Evolutionary conservation across 495 filamentous ascomycete species (phyloP).

Genomic region (Talaromyces trachyspermus): DNA sequence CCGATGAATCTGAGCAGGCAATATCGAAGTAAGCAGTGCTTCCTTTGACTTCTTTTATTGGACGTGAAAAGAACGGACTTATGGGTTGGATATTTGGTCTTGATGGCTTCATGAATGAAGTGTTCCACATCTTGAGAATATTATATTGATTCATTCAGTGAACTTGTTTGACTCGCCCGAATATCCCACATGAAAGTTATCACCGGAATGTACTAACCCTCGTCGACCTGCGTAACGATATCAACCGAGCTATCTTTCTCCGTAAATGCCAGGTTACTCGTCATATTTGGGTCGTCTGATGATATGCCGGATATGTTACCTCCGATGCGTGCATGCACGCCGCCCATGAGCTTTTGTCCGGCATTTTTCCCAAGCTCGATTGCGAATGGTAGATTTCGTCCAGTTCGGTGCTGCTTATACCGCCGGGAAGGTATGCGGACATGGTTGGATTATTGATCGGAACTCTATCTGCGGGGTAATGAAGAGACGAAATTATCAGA

Average conservation of each 20-base stretch:
- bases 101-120: constrained; percentile 52
- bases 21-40: not conserved
- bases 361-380: constrained; percentile 56
- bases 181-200: constrained; percentile 1
- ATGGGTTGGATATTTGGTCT: constrained; percentile 51
- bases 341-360: constrained; percentile 50
- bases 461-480: too few species aligned
- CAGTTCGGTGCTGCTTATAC: constrained; percentile 24
- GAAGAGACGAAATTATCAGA: too few species aligned
- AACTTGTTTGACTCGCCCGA: constrained; percentile 10
- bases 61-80: constrained; percentile 34
- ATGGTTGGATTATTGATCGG: too few species aligned
- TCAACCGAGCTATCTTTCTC: constrained; percentile 64
- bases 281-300: constrained; percentile 14
- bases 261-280: constrained; percentile 18
- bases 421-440: not conserved
- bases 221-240: constrained; percentile 64
- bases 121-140: constrained; percentile 51
- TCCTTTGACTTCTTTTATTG: not conserved
- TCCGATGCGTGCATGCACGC: constrained; percentile 37
- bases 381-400: constrained; percentile 60
- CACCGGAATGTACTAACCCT: too few species aligned
- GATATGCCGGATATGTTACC: constrained; percentile 19
- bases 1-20: constrained; percentile 51
- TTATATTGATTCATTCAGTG: not conserved